Conservation (phyloP, 352 stramenopile species). For the Globisporangium abappressorium region DNA sequence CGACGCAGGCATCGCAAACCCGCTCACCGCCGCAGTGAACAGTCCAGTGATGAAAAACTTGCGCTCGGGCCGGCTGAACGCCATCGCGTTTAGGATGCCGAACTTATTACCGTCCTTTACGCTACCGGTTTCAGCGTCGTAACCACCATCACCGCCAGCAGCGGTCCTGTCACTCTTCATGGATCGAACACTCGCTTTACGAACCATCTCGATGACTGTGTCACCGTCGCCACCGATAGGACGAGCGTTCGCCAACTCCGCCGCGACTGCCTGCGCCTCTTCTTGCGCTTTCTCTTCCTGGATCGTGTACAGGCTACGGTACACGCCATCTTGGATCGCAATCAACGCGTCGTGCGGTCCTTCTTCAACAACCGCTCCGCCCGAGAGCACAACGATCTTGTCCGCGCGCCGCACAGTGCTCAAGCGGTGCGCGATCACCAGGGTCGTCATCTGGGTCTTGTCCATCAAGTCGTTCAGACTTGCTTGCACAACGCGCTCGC, state of each 20-base stretch:
- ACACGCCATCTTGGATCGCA: constrained; percentile 62
- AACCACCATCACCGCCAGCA: no score
- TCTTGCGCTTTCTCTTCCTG: constrained; percentile 24
- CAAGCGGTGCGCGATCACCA: constrained; percentile 33
- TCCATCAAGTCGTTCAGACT: constrained; percentile 27
- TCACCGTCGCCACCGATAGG: no score
- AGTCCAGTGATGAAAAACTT: constrained; percentile 31
- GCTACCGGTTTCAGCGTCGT: no score
- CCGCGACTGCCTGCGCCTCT: not conserved
- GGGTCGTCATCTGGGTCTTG: constrained; percentile 19
- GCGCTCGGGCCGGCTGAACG: constrained; percentile 33
- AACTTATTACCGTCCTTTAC: constrained; percentile 14
- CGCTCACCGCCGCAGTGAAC: constrained; percentile 27
- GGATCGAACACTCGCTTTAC: no score
- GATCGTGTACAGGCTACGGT: constrained; percentile 82
- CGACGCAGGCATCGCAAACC: constrained; percentile 27
- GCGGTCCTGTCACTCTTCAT: not conserved
- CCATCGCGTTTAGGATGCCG: constrained; percentile 27
- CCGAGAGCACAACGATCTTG: constrained; percentile 54
- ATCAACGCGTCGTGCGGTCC: constrained; percentile 42
- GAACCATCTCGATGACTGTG: no score
- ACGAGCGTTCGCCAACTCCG: no score
- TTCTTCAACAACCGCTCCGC: constrained; percentile 43
- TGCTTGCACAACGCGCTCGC: constrained; percentile 44
- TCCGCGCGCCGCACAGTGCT: constrained; percentile 54